Conservation (phyloP, 345 rosid genomes). For the Eucalyptus urophylla region DNA sequence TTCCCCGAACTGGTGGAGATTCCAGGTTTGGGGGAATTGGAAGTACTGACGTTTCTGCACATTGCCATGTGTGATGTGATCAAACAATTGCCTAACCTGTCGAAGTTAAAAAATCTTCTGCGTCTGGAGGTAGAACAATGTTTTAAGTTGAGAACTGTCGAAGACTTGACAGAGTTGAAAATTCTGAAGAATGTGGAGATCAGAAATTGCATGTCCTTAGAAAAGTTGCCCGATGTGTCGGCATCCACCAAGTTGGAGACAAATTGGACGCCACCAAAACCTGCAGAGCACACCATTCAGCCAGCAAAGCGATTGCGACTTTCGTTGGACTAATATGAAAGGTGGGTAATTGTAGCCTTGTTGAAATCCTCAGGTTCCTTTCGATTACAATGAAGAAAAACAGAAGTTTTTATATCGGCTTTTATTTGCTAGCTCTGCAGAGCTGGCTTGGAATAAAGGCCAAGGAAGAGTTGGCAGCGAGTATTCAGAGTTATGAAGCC, state of each 20-base stretch:
- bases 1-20: not conserved
- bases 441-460: not conserved
- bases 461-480: not conserved
- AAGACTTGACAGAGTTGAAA: not conserved
- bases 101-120: not conserved
- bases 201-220: not conserved
- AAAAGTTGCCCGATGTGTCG: not conserved
- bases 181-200: not conserved
- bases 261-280: not conserved
- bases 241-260: not conserved
- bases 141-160: not conserved
- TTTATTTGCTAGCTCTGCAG: not conserved
- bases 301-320: not conserved
- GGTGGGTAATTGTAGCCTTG: not conserved
- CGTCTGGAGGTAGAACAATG: rapidly evolving
- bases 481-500: not conserved
- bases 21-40: not conserved
- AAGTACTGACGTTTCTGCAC: not conserved
- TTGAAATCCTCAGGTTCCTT: not conserved
- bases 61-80: not conserved
- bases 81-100: not conserved
- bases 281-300: not conserved
- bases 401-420: not conserved
- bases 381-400: not conserved
- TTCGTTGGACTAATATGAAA: not conserved